Evolutionary conservation across 23 red algal species (phyloP).

Genomic region (Agarophyton chilense): DNA sequence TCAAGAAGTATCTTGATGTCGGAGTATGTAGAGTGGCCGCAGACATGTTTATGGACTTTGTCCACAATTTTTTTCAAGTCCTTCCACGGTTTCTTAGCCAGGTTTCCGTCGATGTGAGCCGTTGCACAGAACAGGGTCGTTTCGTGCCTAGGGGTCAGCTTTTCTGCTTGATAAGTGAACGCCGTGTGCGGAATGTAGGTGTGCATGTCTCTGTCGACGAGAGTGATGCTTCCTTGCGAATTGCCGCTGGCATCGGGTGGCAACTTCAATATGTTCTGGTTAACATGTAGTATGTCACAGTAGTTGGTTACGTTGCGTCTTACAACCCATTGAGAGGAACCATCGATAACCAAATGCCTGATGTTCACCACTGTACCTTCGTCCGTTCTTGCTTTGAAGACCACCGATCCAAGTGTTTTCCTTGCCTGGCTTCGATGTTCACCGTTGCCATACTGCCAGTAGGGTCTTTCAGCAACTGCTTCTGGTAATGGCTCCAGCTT

Average conservation of each 20-base stretch:
- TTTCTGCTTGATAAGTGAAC: background rate
- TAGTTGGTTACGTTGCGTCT: conserved; percentile 37
- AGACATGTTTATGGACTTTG: conserved; percentile 41
- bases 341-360: conserved; percentile 46
- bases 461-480: conserved; percentile 2
- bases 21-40: conserved; percentile 3
- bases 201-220: conserved; percentile 13
- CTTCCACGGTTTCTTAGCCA: background rate
- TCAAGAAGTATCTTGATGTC: conserved; percentile 38
- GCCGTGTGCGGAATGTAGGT: background rate
- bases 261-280: conserved; percentile 16
- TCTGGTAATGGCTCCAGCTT: conserved; percentile 20
- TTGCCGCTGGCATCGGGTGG: background rate
- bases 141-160: background rate
- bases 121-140: conserved; percentile 8
- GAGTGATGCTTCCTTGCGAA: background rate
- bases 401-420: conserved; percentile 7
- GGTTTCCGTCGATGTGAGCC: background rate
- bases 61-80: conserved; percentile 19
- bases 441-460: conserved; percentile 52
- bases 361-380: background rate
- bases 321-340: conserved; percentile 44
- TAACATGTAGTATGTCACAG: conserved; percentile 7
- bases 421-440: conserved; percentile 15
- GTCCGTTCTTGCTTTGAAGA: conserved; percentile 6